phyloP scores from a whole-genome alignment of 1,284 basidiomycete genomes.

The Cryptococcus wingfieldii region DNA sequence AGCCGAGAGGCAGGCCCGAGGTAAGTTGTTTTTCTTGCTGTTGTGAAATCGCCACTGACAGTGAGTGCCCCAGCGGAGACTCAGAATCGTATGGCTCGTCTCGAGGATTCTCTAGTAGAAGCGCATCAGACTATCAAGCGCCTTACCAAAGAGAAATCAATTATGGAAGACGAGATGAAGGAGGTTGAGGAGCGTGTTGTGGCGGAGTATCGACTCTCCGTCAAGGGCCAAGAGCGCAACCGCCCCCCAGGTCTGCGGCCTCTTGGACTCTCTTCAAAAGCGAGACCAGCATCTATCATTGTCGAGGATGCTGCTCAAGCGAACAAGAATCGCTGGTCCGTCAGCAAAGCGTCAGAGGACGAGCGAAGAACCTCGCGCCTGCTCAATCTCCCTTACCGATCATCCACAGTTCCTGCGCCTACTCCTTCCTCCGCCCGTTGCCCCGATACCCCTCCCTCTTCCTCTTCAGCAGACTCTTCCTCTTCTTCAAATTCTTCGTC shows the following conservation, averaged over 20 bases:
- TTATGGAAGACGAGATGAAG: background rate
- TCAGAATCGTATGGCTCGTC: background rate
- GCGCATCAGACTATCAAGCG: background rate
- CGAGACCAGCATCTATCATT: background rate
- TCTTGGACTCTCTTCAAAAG: background rate
- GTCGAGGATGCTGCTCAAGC: background rate
- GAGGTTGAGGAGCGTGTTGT: constrained; percentile 1
- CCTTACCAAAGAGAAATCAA: background rate
- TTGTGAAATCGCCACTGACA: background rate
- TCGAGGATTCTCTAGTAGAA: background rate
- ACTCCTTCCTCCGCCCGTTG: background rate
- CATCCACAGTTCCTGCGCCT: background rate
- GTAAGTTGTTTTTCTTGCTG: background rate
- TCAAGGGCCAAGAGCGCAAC: background rate
- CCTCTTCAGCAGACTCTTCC: background rate
- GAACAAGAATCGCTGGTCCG: background rate
- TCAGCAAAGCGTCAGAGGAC: background rate
- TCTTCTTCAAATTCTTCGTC: background rate
- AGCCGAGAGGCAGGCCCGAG: background rate
- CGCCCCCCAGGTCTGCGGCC: background rate
- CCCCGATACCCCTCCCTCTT: background rate
- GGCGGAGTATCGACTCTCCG: background rate
- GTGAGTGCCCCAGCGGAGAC: background rate
- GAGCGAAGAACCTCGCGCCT: background rate
- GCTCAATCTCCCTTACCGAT: background rate